These are phyloP conservation scores for Colletotrichum cuscutae DNA, from an alignment of 2,329 filamentous ascomycete genomes.

Conservation along the genomic window DNA sequence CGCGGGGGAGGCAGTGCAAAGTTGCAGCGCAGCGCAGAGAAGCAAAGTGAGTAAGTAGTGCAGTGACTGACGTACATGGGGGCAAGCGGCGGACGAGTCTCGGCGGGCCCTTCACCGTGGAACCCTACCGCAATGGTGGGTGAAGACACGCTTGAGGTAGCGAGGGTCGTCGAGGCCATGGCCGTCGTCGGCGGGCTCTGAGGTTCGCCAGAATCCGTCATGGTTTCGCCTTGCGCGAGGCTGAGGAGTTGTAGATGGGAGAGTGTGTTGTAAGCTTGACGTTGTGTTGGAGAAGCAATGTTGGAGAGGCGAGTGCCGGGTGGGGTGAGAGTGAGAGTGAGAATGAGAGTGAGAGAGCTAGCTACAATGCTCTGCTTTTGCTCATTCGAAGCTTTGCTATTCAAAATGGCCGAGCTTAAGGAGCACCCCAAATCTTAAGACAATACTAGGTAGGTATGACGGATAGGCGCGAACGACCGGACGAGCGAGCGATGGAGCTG, in stretches of 20 bases:
- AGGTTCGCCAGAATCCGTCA: slow-evolving; percentile 14
- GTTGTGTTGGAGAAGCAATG: slow-evolving; percentile 5
- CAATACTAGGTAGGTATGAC: neutral
- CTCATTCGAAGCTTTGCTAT: neutral
- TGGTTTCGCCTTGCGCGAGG: slow-evolving; percentile 6
- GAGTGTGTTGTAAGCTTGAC: neutral
- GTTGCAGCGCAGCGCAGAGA: slow-evolving; percentile 10
- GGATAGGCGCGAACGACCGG: neutral
- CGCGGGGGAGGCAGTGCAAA: slow-evolving; percentile 36
- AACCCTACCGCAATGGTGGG: slow-evolving; percentile 33
- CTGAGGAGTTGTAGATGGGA: neutral
- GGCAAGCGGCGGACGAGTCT: slow-evolving; percentile 46
- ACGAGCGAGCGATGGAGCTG: neutral
- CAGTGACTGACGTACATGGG: slow-evolving; percentile 53
- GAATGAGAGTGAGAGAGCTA: neutral
- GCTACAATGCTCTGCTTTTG: neutral
- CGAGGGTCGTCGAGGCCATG: slow-evolving; percentile 25
- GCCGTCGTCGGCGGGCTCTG: slow-evolving; percentile 28
- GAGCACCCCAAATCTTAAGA: no score
- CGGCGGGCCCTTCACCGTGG: slow-evolving; percentile 25
- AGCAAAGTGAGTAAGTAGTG: neutral
- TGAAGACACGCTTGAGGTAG: slow-evolving; percentile 24
- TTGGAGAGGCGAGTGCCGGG: slow-evolving; percentile 12
- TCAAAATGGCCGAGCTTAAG: neutral
- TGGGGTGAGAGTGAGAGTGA: neutral